Base-by-base conservation (phyloP, 164 flowering plant species). In the Chimonanthus praecox region DNA sequence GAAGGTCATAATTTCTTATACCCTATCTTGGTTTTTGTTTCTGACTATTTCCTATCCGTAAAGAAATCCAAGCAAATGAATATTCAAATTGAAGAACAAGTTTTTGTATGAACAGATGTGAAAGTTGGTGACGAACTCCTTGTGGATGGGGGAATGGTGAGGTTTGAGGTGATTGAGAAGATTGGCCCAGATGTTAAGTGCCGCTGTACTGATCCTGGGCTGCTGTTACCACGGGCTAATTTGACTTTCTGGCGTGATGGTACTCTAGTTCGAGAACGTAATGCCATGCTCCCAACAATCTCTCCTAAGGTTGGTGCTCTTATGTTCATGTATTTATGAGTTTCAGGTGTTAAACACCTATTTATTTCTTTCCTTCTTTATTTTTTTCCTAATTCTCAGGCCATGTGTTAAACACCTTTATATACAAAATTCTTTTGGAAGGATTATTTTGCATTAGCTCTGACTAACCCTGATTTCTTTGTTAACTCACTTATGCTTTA, bases 141-240 rank as follows among this genome's bases (percentile, higher is more conserved):
- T 49, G 96, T 95, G 75, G 98, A 95, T 83, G 99, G 99, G 64
- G 98, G 99, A 77, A 95, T 95, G 99, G 98, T 92, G 78, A 90
- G 98, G 82, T 93, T 93, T 85, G 99, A 95, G 69, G 99, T 95
- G 81, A 85, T 89, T 77, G 97, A 93, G 84, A 95, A 90, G 82
- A 82, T 95, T 80, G 99, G 99, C 64, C 99, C 98, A 33, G 99
- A 95, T 85, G 98, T 93, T 62, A 93, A 89, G 78, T 92, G 98
- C 77, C 81, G 78, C 15, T 93, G 98, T 71, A 93, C 97, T 47
- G 98, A 95, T 82, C 98, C 99, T 64, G 99, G 99, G 48, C 80
- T 93, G 72, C 71, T 95, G 85, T 83, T 95, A 60, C 99, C 99
- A 15, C 83, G 99, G 61, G 99, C 98, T 71, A 95, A 95, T 82